A percentile compares a stretch with the other conserved stretches of the same genome.
Conservation (phyloP, 2,329 filamentous ascomycete species). For the Triangularia setosa region DNA sequence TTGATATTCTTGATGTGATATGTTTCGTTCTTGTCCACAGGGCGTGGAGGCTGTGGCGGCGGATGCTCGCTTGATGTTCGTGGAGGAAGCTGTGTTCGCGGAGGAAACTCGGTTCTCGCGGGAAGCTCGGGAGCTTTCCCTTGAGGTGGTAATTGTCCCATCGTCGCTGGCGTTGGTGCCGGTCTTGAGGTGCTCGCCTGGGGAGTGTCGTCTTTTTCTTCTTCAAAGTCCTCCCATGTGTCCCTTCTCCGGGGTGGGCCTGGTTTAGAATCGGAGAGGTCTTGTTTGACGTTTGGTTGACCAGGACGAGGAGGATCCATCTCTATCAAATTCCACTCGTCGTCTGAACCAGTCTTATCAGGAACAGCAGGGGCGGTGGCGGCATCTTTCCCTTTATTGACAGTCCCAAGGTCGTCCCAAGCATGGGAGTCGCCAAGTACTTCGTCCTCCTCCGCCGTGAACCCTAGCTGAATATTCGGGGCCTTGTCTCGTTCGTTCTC, state of each 20-base stretch:
- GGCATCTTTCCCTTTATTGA: constrained; percentile 41
- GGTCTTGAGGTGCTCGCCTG: constrained; percentile 17
- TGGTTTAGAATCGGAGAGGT: background rate
- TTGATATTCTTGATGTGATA: constrained; percentile 91
- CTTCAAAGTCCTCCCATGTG: constrained; percentile 39
- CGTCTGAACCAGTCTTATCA: constrained; percentile 12
- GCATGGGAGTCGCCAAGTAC: constrained; percentile 42
- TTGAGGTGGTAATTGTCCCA: constrained; percentile 1
- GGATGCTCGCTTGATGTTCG: constrained; percentile 15
- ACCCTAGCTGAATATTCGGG: constrained; percentile 23
- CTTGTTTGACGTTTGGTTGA: background rate
- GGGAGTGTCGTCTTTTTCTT: constrained; percentile 15
- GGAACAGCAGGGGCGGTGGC: constrained; percentile 23
- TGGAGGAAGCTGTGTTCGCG: constrained; percentile 11
- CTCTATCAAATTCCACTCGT: constrained; percentile 53
- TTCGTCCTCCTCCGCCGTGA: constrained; percentile 30
- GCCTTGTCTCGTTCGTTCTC: constrained; percentile 33
- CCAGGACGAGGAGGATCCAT: constrained; percentile 33
- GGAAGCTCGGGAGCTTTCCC: constrained; percentile 15
- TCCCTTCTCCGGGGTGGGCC: constrained; percentile 34
- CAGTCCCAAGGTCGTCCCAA: constrained; percentile 46
- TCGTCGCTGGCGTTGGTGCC: constrained; percentile 3
- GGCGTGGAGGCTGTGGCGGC: constrained; percentile 36
- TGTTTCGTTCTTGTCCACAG: constrained; percentile 60
- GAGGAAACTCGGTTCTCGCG: constrained; percentile 13